Evolutionary conservation across 148 eudicot species (phyloP).

Genomic region (Chenopodium album): DNA sequence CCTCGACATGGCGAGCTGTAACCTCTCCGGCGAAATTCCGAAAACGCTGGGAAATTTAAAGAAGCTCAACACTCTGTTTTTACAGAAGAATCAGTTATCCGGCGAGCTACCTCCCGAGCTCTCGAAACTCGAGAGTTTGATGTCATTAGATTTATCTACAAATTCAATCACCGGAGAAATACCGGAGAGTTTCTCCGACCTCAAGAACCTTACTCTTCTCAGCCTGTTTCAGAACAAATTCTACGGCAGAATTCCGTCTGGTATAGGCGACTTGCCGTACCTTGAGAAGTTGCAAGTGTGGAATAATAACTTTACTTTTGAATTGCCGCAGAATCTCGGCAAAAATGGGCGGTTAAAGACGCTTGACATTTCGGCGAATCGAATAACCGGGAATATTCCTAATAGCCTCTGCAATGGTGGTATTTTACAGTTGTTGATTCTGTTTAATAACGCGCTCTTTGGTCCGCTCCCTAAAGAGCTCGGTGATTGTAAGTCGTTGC

Average conservation of each 20-base stretch:
- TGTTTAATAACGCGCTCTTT: slow-evolving; percentile 41
- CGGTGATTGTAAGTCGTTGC: slow-evolving; percentile 39
- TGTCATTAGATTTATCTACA: slow-evolving; percentile 42
- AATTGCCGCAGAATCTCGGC: slow-evolving; percentile 49
- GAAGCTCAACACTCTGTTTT: slow-evolving; percentile 48
- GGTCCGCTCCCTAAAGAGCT: slow-evolving; percentile 43
- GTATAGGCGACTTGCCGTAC: slow-evolving; percentile 47
- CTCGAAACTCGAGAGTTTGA: slow-evolving; percentile 36
- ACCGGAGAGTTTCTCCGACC: slow-evolving; percentile 40
- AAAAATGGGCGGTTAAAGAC: slow-evolving; percentile 28
- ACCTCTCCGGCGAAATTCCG: slow-evolving; percentile 60
- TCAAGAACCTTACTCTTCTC: slow-evolving; percentile 43
- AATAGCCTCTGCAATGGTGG: slow-evolving; percentile 37
- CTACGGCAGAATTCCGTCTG: slow-evolving; percentile 45
- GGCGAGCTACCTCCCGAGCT: slow-evolving; percentile 55
- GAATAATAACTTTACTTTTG: slow-evolving; percentile 40
- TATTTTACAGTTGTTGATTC: slow-evolving; percentile 23
- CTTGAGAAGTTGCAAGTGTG: slow-evolving; percentile 46
- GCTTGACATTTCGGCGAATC: slow-evolving; percentile 39
- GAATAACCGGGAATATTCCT: slow-evolving; percentile 45
- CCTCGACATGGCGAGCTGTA: slow-evolving; percentile 51
- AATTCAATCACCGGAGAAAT: slow-evolving; percentile 53
- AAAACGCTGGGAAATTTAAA: slow-evolving; percentile 44
- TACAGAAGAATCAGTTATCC: slow-evolving; percentile 43
- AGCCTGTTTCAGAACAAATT: slow-evolving; percentile 49